phyloP scores from a whole-genome alignment of 2,329 filamentous ascomycete species.

The Davidsoniella neocaledoniae region DNA sequence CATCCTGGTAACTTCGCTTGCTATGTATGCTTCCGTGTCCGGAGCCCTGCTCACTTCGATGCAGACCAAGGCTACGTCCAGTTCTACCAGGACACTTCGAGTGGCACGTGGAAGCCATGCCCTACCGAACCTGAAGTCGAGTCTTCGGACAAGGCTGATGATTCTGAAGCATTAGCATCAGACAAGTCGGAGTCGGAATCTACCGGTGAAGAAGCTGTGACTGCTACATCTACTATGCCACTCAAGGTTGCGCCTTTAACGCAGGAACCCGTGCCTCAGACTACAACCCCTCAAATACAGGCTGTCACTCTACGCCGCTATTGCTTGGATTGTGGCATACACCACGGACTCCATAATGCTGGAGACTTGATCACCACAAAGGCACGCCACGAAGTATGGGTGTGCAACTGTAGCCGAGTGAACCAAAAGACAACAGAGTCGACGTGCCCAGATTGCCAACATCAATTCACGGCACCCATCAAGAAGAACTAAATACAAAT shows the following conservation, averaged over 20 bases:
- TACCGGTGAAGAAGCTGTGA: background rate
- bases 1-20: conserved; percentile 26
- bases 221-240: background rate
- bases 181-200: background rate
- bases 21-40: conserved; percentile 26
- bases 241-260: background rate
- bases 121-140: conserved; percentile 16
- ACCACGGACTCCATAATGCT: conserved; percentile 22
- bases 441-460: conserved; percentile 21
- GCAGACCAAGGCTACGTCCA: conserved; percentile 19
- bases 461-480: conserved; percentile 18
- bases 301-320: conserved; percentile 23
- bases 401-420: conserved; percentile 23
- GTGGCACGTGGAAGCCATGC: conserved; percentile 16
- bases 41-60: conserved; percentile 24
- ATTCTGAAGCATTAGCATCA: too few relatives aligned
- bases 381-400: conserved; percentile 23
- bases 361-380: conserved; percentile 24
- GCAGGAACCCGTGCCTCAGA: background rate
- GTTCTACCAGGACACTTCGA: conserved; percentile 20
- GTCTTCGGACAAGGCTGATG: background rate
- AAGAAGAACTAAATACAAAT: background rate
- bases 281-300: background rate
- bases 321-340: conserved; percentile 26
- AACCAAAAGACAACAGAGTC: conserved; percentile 22